Evolutionary conservation across 345 rosid species (phyloP).

Genomic region (Brassica incana): DNA sequence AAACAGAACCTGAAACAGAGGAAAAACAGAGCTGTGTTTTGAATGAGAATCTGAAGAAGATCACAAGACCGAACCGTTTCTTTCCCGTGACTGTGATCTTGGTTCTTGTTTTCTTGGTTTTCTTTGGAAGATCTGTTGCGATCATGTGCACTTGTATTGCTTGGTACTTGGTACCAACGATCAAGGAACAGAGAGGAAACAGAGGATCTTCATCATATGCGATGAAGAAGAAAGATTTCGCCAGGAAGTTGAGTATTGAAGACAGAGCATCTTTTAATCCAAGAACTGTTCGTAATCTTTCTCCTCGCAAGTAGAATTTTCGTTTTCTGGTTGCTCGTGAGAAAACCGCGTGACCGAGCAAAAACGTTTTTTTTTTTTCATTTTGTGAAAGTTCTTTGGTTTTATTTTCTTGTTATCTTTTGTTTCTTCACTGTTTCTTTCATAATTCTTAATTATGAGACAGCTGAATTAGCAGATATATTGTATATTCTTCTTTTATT

Average conservation of each 20-base stretch:
- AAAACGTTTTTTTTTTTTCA: neutral
- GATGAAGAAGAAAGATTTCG: slow-evolving; percentile 51
- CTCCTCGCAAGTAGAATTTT: slow-evolving; percentile 26
- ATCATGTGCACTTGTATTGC: slow-evolving; percentile 58
- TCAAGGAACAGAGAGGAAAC: slow-evolving; percentile 38
- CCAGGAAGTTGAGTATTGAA: slow-evolving; percentile 45
- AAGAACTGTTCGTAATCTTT: slow-evolving; percentile 19
- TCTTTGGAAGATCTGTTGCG: slow-evolving; percentile 65
- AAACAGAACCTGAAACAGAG: slow-evolving; percentile 32
- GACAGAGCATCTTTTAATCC: slow-evolving; percentile 41
- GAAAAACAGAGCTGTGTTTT: slow-evolving; percentile 32
- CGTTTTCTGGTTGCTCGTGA: slow-evolving; percentile 30
- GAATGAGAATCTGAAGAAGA: slow-evolving; percentile 34
- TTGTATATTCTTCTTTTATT: neutral
- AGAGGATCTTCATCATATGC: slow-evolving; percentile 24
- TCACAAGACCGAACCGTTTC: slow-evolving; percentile 49
- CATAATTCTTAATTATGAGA: neutral
- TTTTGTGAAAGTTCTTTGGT: neutral
- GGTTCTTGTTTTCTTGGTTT: slow-evolving; percentile 54
- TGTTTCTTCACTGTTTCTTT: slow-evolving; percentile 10
- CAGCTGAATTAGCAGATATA: neutral
- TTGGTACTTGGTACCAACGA: slow-evolving; percentile 65
- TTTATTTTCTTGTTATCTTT: neutral
- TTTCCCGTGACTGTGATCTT: slow-evolving; percentile 51
- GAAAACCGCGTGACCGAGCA: slow-evolving; percentile 22